phyloP scores from a whole-genome alignment of 1,139 yeast species.

The Saccharomyces hybrid region DNA sequence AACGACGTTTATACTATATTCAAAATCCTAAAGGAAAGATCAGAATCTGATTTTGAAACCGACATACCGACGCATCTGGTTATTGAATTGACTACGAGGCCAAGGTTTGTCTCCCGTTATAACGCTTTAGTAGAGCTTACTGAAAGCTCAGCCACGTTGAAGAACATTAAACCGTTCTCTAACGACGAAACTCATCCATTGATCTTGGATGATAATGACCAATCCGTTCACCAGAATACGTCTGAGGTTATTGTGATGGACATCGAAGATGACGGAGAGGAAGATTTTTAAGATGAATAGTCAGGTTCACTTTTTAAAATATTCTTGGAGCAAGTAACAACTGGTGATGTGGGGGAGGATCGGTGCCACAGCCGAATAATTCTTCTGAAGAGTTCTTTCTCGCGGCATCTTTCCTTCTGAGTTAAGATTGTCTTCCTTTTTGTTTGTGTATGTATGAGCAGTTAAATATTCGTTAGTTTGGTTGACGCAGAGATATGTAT shows the following conservation, averaged over 20 bases:
- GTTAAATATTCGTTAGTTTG: not conserved
- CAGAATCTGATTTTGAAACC: constrained; percentile 15
- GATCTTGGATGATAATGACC: constrained; percentile 24
- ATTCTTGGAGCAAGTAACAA: not conserved
- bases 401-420: constrained; percentile 1
- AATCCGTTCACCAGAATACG: constrained; percentile 1
- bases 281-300: not conserved
- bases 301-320: not conserved
- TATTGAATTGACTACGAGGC: constrained; percentile 18
- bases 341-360: constrained; percentile 1
- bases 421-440: not conserved
- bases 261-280: constrained; percentile 13
- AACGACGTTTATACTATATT: constrained; percentile 30
- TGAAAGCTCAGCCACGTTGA: constrained; percentile 28
- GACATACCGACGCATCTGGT: constrained; percentile 19
- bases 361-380: not conserved
- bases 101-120: constrained; percentile 31
- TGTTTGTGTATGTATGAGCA: not conserved
- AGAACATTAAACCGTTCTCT: constrained; percentile 27
- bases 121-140: constrained; percentile 31
- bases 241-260: constrained; percentile 16
- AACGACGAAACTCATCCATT: constrained; percentile 30
- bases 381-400: not conserved
- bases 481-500: not conserved
- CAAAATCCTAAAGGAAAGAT: constrained; percentile 24